These are phyloP conservation scores for Trametes meyenii DNA, from an alignment of 768 basidiomycete species.

Conservation along the genomic window DNA sequence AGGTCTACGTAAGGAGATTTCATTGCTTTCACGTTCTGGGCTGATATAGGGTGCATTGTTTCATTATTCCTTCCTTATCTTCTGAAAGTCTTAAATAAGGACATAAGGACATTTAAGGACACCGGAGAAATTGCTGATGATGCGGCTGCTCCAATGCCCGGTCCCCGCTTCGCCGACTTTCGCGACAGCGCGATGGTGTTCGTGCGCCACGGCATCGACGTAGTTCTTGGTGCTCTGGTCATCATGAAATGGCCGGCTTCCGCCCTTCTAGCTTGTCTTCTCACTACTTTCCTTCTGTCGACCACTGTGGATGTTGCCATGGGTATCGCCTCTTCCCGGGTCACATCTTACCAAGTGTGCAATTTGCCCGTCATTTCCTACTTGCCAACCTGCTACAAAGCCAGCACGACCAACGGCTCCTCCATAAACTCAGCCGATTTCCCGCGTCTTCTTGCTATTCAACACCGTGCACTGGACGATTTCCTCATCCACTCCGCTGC, in stretches of 20 bases:
- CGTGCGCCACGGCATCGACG: not conserved
- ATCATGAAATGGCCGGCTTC: not conserved
- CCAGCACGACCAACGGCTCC: not conserved
- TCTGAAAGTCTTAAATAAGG: too few relatives aligned
- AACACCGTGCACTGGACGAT: slow-evolving; percentile 63
- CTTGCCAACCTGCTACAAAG: not conserved
- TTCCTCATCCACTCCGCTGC: slow-evolving; percentile 59
- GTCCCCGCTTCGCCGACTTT: not conserved
- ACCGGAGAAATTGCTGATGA: too few relatives aligned
- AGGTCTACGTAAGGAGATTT: too few relatives aligned
- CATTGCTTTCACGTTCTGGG: too few relatives aligned
- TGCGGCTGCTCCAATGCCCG: not conserved
- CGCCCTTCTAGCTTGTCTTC: not conserved
- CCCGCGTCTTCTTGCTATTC: slow-evolving; percentile 57
- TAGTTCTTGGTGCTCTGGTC: not conserved
- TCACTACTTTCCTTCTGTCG: not conserved
- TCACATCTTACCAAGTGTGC: not conserved
- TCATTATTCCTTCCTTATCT: too few relatives aligned
- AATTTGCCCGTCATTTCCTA: not conserved
- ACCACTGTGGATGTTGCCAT: not conserved
- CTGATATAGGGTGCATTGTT: too few relatives aligned
- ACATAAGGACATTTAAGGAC: too few relatives aligned
- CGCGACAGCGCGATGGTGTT: not conserved
- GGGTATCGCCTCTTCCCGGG: not conserved
- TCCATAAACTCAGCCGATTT: slow-evolving; percentile 43